phyloP scores from a whole-genome alignment of 2,329 filamentous ascomycete genomes.

The Colletotrichum sp. region DNA sequence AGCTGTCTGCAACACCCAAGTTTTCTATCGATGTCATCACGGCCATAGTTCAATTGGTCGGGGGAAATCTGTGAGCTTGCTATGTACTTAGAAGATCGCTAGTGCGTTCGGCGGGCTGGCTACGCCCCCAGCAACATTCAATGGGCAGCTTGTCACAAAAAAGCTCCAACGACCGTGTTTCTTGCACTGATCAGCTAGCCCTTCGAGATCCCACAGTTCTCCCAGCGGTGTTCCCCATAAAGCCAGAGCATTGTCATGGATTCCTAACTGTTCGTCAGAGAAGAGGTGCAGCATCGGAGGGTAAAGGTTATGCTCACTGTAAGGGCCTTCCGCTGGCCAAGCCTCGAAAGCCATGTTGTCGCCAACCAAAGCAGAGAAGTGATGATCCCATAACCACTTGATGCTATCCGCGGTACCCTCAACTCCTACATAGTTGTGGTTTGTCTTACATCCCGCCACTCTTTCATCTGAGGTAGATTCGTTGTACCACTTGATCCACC shows the following conservation, averaged over 20 bases:
- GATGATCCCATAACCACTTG: not conserved
- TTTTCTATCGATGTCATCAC: not conserved
- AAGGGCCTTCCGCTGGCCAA: not conserved
- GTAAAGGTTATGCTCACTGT: not conserved
- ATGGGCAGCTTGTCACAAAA: not conserved
- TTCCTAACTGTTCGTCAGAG: not conserved
- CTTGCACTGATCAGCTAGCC: not conserved
- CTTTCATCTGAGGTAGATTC: not conserved
- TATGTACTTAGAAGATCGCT: not conserved
- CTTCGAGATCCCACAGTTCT: not conserved
- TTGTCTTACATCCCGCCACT: not conserved
- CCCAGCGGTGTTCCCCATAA: not conserved
- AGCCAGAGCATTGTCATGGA: not conserved
- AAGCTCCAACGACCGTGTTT: not conserved
- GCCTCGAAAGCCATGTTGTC: not conserved
- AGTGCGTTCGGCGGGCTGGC: not conserved
- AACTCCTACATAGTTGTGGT: not conserved
- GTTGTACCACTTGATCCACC: not conserved
- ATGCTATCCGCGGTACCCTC: not conserved
- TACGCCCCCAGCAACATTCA: not conserved
- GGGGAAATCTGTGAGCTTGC: not conserved
- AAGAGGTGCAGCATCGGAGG: not conserved
- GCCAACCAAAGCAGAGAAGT: not conserved
- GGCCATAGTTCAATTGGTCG: not conserved
- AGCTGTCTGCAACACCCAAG: not conserved